Evolutionary conservation across 2,329 filamentous ascomycete genomes (phyloP).

Genomic region (Pseudopyricularia cyperi): DNA sequence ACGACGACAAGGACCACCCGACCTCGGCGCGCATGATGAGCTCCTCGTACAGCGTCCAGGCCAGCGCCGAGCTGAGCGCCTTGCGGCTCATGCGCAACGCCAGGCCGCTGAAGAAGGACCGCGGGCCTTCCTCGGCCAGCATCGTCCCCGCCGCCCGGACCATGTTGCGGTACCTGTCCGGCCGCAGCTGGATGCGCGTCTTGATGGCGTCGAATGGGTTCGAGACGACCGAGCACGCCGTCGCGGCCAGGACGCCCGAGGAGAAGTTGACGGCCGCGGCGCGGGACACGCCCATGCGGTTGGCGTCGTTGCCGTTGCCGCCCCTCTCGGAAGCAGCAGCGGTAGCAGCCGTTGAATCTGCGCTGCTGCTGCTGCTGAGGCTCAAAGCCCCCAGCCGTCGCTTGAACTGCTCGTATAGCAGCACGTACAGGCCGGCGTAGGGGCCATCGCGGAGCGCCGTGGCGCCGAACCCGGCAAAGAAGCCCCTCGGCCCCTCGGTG

Average conservation of each 20-base stretch:
- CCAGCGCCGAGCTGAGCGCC: constrained; percentile 83
- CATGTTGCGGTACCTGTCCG: constrained; percentile 70
- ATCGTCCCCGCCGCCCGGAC: constrained; percentile 64
- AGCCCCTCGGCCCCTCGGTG: constrained; percentile 64
- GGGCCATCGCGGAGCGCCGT: constrained; percentile 92
- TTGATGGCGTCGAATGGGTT: constrained; percentile 98
- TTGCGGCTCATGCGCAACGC: constrained; percentile 81
- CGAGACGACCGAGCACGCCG: constrained; percentile 72
- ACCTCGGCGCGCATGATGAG: constrained; percentile 58
- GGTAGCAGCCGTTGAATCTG: too few relatives aligned
- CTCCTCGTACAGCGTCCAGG: constrained; percentile 96
- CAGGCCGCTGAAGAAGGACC: constrained; percentile 75
- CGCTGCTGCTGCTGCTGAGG: not conserved
- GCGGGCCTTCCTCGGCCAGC: constrained; percentile 66
- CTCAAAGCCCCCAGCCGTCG: constrained; percentile 35
- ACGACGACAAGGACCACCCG: constrained; percentile 13
- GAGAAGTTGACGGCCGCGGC: constrained; percentile 70
- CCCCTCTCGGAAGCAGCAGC: too few relatives aligned
- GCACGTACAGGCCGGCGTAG: constrained; percentile 86
- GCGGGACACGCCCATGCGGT: constrained; percentile 21
- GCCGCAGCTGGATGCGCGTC: constrained; percentile 85
- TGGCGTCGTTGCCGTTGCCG: constrained; percentile 1
- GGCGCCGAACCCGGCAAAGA: constrained; percentile 88
- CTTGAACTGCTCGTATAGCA: constrained; percentile 85
- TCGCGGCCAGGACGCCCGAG: constrained; percentile 69